A percentile compares a stretch with the other conserved stretches of the same genome.
Evolutionary conservation across 2,329 filamentous ascomycete genomes (phyloP).

Genomic region (Colletotrichum sp.): DNA sequence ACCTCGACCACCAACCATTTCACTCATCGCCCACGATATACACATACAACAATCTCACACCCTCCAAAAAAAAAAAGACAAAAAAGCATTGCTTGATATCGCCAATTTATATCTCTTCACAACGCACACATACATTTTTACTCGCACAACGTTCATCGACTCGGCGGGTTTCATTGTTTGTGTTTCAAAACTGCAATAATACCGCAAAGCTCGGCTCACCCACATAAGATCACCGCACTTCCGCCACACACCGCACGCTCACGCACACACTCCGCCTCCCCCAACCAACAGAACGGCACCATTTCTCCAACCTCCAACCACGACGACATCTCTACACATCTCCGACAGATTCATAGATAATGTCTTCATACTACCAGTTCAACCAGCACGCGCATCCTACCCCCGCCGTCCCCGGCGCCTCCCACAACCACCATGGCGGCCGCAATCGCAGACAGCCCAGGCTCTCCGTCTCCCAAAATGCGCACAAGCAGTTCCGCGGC

Average conservation of each 20-base stretch:
- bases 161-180: conserved; percentile 20
- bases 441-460: conserved; percentile 86
- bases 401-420: conserved; percentile 56
- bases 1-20: background rate
- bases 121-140: background rate
- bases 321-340: conserved; percentile 1
- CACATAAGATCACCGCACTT: conserved; percentile 9
- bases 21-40: background rate
- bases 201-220: conserved; percentile 20
- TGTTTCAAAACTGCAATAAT: conserved; percentile 17
- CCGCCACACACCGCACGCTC: background rate
- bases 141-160: conserved; percentile 15
- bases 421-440: conserved; percentile 81
- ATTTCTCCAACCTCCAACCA: background rate
- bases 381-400: conserved; percentile 61
- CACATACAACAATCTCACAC: background rate
- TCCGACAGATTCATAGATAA: conserved; percentile 37
- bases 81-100: background rate
- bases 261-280: background rate
- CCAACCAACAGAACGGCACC: conserved; percentile 11
- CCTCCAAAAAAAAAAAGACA: background rate
- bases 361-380: conserved; percentile 70
- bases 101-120: background rate
- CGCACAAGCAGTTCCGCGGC: conserved; percentile 84
- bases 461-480: conserved; percentile 79